Evolutionary conservation across 148 eudicot genomes (phyloP), one percentile per base, ranked within the genome.

Genomic region (Rhododendron ferrugineum): DNA sequence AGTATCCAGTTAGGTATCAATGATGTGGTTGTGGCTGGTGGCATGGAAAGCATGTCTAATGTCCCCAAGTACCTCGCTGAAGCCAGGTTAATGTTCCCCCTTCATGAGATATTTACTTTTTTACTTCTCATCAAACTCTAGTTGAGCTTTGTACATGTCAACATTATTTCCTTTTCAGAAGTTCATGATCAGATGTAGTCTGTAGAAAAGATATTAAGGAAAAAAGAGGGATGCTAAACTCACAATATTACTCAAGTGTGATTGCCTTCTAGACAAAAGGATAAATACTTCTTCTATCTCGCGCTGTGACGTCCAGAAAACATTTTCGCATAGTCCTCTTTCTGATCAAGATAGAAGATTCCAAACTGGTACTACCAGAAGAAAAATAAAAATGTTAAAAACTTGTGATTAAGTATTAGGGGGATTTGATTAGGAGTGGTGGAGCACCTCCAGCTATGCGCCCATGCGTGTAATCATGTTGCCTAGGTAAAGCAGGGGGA

Each of bases 11-110:
- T 97, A 89, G 99, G 99, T 84, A 88, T 91, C 90, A 97, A 95
- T 86, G 98, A 97, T 89, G 87, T 97, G 81, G 99, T 97, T 83
- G 96, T 97, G 84, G 96, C 99, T 80, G 99, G 99, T 90, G 99
- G 99, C 88, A 97, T 97, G 99, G 99, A 97, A 85, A 97, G 98
- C 96, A 97, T 97, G 99, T 97, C 99, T 47, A 97, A 97, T 88
- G 94, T 88, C 72, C 99, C 98, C 28, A 97, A 97, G 89, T 97
- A 97, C 85, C 74, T 97, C 78, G 93, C 98, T 37, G 96, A 97
- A 87, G 94, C 98, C 80, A 97, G 99, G 98, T 96, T 86, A 44
- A 58, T 30, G 34, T 75, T 79, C 80, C 34, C 72, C 72, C 64
- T 36, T 36, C 28, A 70, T 30, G 44, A 46, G 60, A 54, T 32